Base-by-base conservation (phyloP, 2,329 filamentous ascomycete species). In the Fragosphaeria purpurea region DNA sequence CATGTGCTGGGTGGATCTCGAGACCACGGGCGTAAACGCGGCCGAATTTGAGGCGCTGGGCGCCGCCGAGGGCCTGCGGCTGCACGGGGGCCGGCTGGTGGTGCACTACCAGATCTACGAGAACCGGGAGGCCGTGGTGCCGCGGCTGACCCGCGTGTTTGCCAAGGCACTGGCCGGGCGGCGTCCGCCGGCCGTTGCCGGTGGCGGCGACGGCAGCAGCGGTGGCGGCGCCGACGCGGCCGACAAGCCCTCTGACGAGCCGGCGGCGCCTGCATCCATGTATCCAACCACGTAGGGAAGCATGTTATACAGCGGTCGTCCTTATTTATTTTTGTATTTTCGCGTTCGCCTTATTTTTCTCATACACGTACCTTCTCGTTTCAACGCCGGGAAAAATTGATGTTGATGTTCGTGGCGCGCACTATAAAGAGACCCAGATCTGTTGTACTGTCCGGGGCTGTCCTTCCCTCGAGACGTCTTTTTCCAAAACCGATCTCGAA, bases 1-100 rank as follows among this genome's bases (percentile, higher is more conserved):
- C 67, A 94, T 95, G 86, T 80, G 88, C 37, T 95, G 87, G 88
- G 61, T 94, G 52, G 83, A 94, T 63, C 69, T 93, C 12, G 75
- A 80, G 34, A 74, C 75, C 1, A 76, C 78, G 9, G 77, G 78
- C 2, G 70, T 72, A 54, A 62, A 63, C 11, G 54, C 47, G 6
- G 62, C 62, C 50, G 63, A 60, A 40, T 68, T 77, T 47, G 60
- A 62, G 11, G 61, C 66, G 56, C 61, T 73, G 35, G 69, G 68
- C 6, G 60, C 61, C 45, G 68, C 69, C 37, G 66, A 62, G 9
- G 74, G 74, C 0, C 59, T 78, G 51, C 68, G 65, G 53, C 57
- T 74, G 5, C 55, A 63, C 50, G 64, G 64, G 2, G 62, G 63
- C 34, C 65, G 72, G 34, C 53, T 79, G 50, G 74, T 76, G 50